Base-by-base conservation (phyloP, 768 basidiomycete genomes). In the Tephrocybe sp. region DNA sequence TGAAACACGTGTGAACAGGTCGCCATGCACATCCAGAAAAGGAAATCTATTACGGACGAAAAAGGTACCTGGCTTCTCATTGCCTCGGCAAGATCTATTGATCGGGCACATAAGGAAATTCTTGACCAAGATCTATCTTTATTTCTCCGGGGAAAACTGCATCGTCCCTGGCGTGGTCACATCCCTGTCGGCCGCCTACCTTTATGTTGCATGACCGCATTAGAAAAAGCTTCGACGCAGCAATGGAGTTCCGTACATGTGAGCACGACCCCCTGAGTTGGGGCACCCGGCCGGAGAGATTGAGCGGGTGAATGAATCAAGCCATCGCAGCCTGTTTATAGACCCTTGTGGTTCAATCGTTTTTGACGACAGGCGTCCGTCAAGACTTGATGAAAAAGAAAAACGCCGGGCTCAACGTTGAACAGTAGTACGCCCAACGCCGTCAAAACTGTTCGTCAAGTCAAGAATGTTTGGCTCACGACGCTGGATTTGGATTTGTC, bases 1-100 rank as follows among this genome's bases (percentile, higher is more conserved):
- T 60, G 65, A 67, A 72, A 71, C 72, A 76, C 66, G 72, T 69
- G 71, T 69, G 69, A 65, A 68, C 67, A 69, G 69, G 67, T 70
- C 66, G 64, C 57, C 64, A 68, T 60, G 63, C 54, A 54, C 40
- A 38, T 54, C 70, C 68, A 60, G 55, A 76, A 71, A 67, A 63
- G 70, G 69, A 62, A 70, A 54, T 49, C 42, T 47, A 46, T 49
- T 53, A 52, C 49, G 27, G 47, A 54, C 47, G 26, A 52, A 45
- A 56, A 54, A 52, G 56, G 59, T 40, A 49, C 39, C 39, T 40
- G 28, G 34, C 46, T 60, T 60, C 53, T 40, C 56, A 55, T 18
- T 30, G 26, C 57, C 55, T 75, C 75, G 76, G 73, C 71, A 72
- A 70, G 73, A 76, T 73, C 63, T 59, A 60, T 58, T 69, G 64